Base-by-base conservation (phyloP, 768 basidiomycete species). In the Suillus decipiens region DNA sequence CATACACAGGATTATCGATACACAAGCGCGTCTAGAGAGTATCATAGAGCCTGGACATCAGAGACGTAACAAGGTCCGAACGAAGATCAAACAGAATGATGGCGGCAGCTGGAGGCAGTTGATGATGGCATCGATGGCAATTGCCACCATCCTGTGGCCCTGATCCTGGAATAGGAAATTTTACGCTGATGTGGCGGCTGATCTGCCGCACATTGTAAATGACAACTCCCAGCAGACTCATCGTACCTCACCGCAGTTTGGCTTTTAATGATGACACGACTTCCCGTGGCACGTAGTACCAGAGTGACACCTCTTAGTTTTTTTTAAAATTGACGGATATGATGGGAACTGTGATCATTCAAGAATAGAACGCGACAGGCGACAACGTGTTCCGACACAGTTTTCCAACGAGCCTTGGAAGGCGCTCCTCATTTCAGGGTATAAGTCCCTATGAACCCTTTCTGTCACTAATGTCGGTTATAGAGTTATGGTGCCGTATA, bases 391-490 rank as follows among this genome's bases (percentile, higher is more conserved):
- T 36, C 7, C 34, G 34, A 55, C 17, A 3, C 28, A 12, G 24
- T 56, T 55, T 55, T 37, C 36, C n/a, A n/a, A n/a, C n/a, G 6
- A 36, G 33, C 2, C 54, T 53, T 34, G 48, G 48, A 28, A 50
- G 48, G 48, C 28, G 24, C 48, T n/a, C 31, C 53, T 57, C 56
- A 11, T 57, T 57, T 31, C 56, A 57, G 56, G 56, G 56, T 57
- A 7, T 17, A 41, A 57, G 53, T 36, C 28, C 12, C 31, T 28
- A 39, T 39, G 24, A 57, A 17, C 55, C 36, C 10, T 5, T 57
- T 57, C 55, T 39, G 37, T 41, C 8, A 28, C 1, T 37, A 5
- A 2, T 55, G 22, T 37, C 34, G 36, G 54, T 5, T 10, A 37
- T 37, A 39, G 22, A 37, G 15, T 24, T 57, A 37, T 37, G 55